These are phyloP conservation scores for Neurospora intermedia DNA, from an alignment of 495 filamentous ascomycete genomes.

Conservation along the genomic window DNA sequence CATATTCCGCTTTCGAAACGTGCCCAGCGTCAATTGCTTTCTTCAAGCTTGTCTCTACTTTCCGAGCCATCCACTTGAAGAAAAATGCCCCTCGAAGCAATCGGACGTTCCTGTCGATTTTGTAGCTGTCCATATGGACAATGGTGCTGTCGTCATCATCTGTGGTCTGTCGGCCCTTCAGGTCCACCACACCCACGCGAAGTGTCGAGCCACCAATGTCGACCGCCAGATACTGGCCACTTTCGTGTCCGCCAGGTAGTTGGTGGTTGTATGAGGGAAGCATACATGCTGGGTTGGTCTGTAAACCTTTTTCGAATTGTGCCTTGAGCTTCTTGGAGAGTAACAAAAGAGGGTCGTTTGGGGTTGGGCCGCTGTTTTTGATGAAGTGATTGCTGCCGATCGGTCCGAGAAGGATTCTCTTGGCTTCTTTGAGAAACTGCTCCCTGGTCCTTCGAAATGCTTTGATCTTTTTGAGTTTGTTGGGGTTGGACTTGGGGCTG, in stretches of 20 bases:
- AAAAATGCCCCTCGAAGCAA: constrained; percentile 40
- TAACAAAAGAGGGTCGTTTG: constrained; percentile 20
- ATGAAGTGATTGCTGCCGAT: constrained; percentile 9
- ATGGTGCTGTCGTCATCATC: constrained; percentile 24
- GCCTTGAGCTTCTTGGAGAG: constrained; percentile 34
- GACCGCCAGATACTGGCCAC: constrained; percentile 48
- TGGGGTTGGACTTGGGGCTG: constrained; percentile 21
- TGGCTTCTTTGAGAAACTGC: constrained; percentile 25
- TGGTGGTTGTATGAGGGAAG: constrained; percentile 58
- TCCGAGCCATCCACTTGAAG: constrained; percentile 77
- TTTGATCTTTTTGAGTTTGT: background rate
- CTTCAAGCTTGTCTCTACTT: constrained; percentile 48
- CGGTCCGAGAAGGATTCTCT: constrained; percentile 28
- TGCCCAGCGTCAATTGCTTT: constrained; percentile 22
- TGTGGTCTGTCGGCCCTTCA: constrained; percentile 33
- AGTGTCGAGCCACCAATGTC: constrained; percentile 71
- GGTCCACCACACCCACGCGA: constrained; percentile 65
- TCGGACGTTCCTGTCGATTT: constrained; percentile 37
- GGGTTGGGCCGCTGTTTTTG: background rate
- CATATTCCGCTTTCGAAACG: constrained; percentile 5
- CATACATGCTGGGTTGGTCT: constrained; percentile 41
- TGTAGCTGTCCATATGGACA: constrained; percentile 36
- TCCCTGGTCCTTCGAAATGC: constrained; percentile 1
- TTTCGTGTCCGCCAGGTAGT: constrained; percentile 61
- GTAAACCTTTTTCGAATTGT: constrained; percentile 36